Conservation (phyloP, 768 basidiomycete genomes). For the Floccularia luteovirens region DNA sequence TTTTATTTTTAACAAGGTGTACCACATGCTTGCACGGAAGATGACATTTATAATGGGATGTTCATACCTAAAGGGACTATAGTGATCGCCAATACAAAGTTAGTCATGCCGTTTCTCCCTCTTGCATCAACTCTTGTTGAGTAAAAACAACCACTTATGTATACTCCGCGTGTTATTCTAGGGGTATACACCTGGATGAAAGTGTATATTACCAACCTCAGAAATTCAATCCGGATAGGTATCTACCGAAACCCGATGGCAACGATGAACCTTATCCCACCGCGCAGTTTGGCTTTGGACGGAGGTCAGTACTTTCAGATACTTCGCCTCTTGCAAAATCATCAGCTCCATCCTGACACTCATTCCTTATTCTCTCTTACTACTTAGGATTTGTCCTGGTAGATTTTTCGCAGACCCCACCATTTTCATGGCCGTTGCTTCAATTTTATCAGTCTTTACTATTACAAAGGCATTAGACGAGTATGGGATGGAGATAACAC, state of each 20-base stretch:
- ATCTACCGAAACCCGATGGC: slow-evolving; percentile 1
- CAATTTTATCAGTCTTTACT: slow-evolving; percentile 18
- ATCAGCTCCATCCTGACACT: background rate
- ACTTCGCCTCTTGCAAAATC: background rate
- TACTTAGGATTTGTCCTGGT: slow-evolving; percentile 19
- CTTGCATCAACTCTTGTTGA: background rate
- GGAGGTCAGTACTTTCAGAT: background rate
- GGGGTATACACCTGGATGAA: background rate
- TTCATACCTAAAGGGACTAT: slow-evolving; percentile 9
- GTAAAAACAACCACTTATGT: background rate
- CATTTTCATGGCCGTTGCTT: slow-evolving; percentile 22
- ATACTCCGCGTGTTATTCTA: slow-evolving; percentile 2
- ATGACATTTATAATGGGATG: slow-evolving; percentile 7
- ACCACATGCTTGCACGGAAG: slow-evolving; percentile 7
- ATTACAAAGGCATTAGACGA: slow-evolving; percentile 17
- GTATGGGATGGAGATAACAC: slow-evolving; percentile 20
- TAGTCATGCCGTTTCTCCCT: background rate
- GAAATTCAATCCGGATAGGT: background rate
- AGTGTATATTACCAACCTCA: background rate
- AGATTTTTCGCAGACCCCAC: slow-evolving; percentile 20
- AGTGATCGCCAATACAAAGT: slow-evolving; percentile 10
- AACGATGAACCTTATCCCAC: background rate
- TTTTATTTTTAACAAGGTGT: slow-evolving; percentile 5
- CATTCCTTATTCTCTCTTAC: background rate
- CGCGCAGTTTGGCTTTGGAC: slow-evolving; percentile 1